Evolutionary conservation across 2,329 filamentous ascomycete genomes (phyloP).

Genomic region (Penicillium sclerotigenum): DNA sequence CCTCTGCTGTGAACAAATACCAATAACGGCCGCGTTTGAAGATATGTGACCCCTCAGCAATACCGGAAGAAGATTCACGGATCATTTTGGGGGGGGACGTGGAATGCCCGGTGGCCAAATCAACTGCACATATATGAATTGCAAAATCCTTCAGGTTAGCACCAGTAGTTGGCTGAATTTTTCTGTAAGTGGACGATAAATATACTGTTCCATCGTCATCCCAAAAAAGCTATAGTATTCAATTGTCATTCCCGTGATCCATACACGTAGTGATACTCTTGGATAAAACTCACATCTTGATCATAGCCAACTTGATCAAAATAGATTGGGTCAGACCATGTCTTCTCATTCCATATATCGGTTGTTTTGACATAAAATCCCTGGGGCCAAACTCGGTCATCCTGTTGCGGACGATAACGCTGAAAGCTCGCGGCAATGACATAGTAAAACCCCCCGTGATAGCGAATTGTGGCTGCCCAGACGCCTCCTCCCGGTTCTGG

Average conservation of each 20-base stretch:
- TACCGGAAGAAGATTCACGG: conserved; percentile 46
- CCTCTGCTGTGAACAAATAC: conserved; percentile 55
- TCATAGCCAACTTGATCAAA: conserved; percentile 56
- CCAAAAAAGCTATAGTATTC: conserved; percentile 47
- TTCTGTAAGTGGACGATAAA: conserved; percentile 43
- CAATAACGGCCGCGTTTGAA: conserved; percentile 53
- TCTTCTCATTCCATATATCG: conserved; percentile 51
- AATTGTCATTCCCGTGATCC: background rate
- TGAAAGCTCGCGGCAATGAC: conserved; percentile 48
- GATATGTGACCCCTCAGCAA: conserved; percentile 55
- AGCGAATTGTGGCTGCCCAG: conserved; percentile 51
- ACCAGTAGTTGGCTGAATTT: conserved; percentile 36
- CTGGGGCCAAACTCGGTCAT: conserved; percentile 51
- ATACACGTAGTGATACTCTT: background rate
- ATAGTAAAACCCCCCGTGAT: conserved; percentile 47
- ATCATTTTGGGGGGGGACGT: conserved; percentile 35
- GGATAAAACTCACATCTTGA: conserved; percentile 46
- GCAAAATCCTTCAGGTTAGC: conserved; percentile 52
- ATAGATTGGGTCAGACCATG: conserved; percentile 55
- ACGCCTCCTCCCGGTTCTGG: conserved; percentile 37
- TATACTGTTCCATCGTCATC: conserved; percentile 52
- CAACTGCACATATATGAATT: conserved; percentile 37
- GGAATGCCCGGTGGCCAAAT: conserved; percentile 33
- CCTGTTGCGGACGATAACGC: conserved; percentile 36
- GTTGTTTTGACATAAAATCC: conserved; percentile 56